Conservation (phyloP, 2,329 filamentous ascomycete genomes). For the Stemphylium beticola region DNA sequence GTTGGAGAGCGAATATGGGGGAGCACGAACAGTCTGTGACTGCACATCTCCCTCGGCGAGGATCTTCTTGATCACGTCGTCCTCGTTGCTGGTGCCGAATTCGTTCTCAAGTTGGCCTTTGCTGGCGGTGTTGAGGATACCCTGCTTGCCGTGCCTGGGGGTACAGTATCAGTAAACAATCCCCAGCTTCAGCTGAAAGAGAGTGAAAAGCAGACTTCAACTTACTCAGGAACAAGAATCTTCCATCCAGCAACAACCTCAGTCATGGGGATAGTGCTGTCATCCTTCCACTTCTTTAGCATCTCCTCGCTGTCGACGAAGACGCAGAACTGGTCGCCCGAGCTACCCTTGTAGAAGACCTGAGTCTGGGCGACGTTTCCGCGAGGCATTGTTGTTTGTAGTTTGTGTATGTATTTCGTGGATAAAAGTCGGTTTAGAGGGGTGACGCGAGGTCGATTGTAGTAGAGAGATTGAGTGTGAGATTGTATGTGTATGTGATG, state of each 20-base stretch:
- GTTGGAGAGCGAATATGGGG: neutral
- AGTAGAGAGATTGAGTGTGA: neutral
- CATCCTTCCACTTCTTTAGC: slow-evolving; percentile 81
- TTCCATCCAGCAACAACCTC: slow-evolving; percentile 89
- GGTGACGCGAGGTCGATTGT: neutral
- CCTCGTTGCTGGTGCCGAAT: slow-evolving; percentile 81
- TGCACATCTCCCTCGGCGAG: slow-evolving; percentile 70
- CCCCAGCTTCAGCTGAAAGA: neutral
- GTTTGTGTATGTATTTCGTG: slow-evolving; percentile 1
- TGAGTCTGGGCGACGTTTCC: slow-evolving; percentile 69
- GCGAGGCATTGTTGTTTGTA: slow-evolving; percentile 39
- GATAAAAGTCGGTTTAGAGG: slow-evolving; percentile 1
- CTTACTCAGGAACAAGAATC: slow-evolving; percentile 88
- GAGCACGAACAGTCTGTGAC: slow-evolving; percentile 31
- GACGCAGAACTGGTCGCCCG: slow-evolving; percentile 70
- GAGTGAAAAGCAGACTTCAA: slow-evolving; percentile 18
- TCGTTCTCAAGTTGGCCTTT: slow-evolving; percentile 79
- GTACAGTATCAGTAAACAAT: neutral
- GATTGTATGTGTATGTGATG: slow-evolving; percentile 1
- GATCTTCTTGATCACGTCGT: slow-evolving; percentile 82
- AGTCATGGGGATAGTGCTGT: slow-evolving; percentile 78
- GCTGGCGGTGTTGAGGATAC: slow-evolving; percentile 76
- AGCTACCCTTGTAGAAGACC: slow-evolving; percentile 81
- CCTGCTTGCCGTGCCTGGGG: slow-evolving; percentile 81
- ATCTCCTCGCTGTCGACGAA: slow-evolving; percentile 66